Base-by-base conservation (phyloP, 495 filamentous ascomycete species). In the Podospora appendiculata region DNA sequence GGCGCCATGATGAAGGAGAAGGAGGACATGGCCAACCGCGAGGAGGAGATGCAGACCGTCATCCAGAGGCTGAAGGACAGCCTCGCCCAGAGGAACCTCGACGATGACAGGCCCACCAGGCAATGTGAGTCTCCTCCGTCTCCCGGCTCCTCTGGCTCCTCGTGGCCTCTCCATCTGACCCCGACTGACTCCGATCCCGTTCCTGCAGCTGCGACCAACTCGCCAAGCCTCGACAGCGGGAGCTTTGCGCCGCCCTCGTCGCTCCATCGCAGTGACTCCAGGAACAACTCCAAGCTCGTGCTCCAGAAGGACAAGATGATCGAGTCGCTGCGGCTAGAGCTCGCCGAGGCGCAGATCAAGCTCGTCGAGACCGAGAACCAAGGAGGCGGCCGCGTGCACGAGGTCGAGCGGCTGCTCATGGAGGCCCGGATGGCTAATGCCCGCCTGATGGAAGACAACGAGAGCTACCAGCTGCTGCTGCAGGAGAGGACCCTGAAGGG, bases 291-390 rank as follows among this genome's bases (percentile, higher is more conserved):
- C 11, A 93, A 89, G 58, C 73, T 96, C 25, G 72, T 96, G 17
- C 75, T 92, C 55, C 90, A 96, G 68, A 98, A 97, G 69, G 92
- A 97, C 69, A 94, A 90, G 63, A 66, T 98, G 50, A 96, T 98
- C 58, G 91, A 98, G 63, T 89, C 85, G 3, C 75, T 98, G 50
- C 79, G 91, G 45, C 78, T 96, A 9, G 92, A 98, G 65, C 77
- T 98, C 18, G 92, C 93, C 25, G 93, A 96, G 61, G 85, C 87
- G 13, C 92, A 98, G 66, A 94, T 96, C 68, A 95, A 95, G 62
- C 79, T 96, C 10, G 88, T 95, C 42, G 92, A 97, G 66, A 81
- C 94, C 56, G 92, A 97, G 66, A 95, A 96, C 65, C 80, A 84
- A 63, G 92, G 90, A 34, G 92, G 90, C 14, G 87, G 87, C 33